Base-by-base conservation (phyloP, 2,329 filamentous ascomycete species). In the Fusarium sp. region DNA sequence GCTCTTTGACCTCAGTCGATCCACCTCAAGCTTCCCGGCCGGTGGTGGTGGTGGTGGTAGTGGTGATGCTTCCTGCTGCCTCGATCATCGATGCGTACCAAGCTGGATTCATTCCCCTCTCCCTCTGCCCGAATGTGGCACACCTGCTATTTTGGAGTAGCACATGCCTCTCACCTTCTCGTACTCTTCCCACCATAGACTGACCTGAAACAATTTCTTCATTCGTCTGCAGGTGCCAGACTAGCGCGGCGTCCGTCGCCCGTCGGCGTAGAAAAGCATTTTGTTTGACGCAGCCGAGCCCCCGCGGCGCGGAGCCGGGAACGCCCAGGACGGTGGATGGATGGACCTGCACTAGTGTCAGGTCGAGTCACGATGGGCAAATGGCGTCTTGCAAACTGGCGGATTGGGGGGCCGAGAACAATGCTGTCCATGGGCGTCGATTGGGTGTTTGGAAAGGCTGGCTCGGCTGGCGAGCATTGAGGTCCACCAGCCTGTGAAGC, bases 341-440 rank as follows among this genome's bases (percentile, higher is more conserved):
- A 74, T 75, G 77, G 77, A 78, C 75, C 74, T 78, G 74, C 77
- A 74, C 76, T 77, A 78, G 77, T 76, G 77, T 71, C 63, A 75
- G 72, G 72, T 56, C 68, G 68, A 67, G 62, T 68, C 57, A 52
- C 52, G 61, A 73, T 77, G 65, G 64, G 62, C 67, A 76, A 73
- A 73, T 76, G 57, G 60, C 54, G 64, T 45, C 60, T 74, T 67
- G 64, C 41, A 73, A 69, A 48, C 69, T 75, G 74, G 65, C 56
- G 63, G 64, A 60, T 50, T 67, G 65, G 65, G 67, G 52, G 56
- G 48, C 48, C 61, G 24, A 56, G 68, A 39, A n/a, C 57, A 66
- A 71, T 73, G 64, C 64, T 50, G 56, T 65, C 45, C n/a, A 61
- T 54, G 67, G 52, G 50, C 45, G 48, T 60, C 27, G 31, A 67